phyloP scores from a whole-genome alignment of 805 yeast species.

The Metschnikowia reukaufii region DNA sequence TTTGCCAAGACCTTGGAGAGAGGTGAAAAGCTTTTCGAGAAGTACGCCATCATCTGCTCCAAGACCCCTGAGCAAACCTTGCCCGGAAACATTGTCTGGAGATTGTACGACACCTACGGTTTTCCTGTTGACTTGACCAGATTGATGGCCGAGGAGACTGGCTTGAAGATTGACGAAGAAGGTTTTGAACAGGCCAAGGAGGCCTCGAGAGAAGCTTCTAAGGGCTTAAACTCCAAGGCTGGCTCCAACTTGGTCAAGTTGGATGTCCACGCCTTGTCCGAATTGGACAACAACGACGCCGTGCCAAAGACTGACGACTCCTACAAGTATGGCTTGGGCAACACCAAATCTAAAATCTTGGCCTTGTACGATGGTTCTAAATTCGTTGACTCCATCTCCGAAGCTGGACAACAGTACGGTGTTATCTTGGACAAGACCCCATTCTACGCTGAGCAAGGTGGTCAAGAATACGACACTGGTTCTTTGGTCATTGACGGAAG shows the following conservation, averaged over 20 bases:
- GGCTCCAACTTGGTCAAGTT: constrained; percentile 68
- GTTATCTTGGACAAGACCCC: constrained; percentile 84
- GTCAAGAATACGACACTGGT: constrained; percentile 97
- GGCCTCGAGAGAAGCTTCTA: constrained; percentile 92
- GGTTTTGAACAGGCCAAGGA: constrained; percentile 90
- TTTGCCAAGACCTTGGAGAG: constrained; percentile 95
- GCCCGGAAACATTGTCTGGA: constrained; percentile 96
- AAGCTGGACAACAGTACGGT: constrained; percentile 60
- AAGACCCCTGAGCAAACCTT: constrained; percentile 72
- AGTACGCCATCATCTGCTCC: constrained; percentile 82
- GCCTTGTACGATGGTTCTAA: constrained; percentile 67
- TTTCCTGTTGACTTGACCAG: constrained; percentile 98
- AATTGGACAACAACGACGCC: constrained; percentile 55
- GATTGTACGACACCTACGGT: constrained; percentile 97
- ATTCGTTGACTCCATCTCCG: constrained; percentile 51
- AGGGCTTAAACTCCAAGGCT: constrained; percentile 68
- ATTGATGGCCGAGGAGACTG: constrained; percentile 98
- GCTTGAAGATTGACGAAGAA: constrained; percentile 84
- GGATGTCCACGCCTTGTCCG: constrained; percentile 87
- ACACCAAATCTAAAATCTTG: constrained; percentile 65
- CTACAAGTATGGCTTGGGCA: constrained; percentile 70
- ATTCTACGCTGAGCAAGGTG: constrained; percentile 99
- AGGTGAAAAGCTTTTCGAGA: constrained; percentile 95
- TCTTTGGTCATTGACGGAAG: constrained; percentile 83
- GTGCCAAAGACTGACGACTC: constrained; percentile 83